Base-by-base conservation (phyloP, 2,329 filamentous ascomycete genomes). In the Beauveria medogensis region DNA sequence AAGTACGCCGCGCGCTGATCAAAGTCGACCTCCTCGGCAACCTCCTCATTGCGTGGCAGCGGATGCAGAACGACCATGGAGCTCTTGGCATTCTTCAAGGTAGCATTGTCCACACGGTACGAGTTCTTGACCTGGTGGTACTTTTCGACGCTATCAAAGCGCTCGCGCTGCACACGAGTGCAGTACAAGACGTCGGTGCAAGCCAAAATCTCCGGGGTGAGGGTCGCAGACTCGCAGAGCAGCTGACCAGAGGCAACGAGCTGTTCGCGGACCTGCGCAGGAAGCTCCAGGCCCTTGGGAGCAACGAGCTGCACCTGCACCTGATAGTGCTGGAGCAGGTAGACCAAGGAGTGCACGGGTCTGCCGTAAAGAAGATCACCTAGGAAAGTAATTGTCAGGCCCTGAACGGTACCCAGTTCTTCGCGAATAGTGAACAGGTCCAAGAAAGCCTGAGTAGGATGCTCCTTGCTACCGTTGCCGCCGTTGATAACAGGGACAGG, bases 401-500 rank as follows among this genome's bases (percentile, higher is more conserved):
- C 93, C 71, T 93, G 92, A 61, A 97, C 93, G 0, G 92, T 97
- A 65, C 94, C 94, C 9, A 97, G 82, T 75, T 99, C 94, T 76
- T 99, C 94, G 67, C 94, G 91, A 71, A 99, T 99, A 59, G 94
- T 97, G 80, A 97, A 99, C 62, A 99, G 87, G 70, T 99, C 94
- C 24, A 99, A 81, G 82, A 99, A 94, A 0, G 94, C 94, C 77
- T 99, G 94, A 0, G 94, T 99, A 0, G 94, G 94, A 77, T 99
- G 94, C 78, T 99, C 94, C 69, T 91, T 87, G 76, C 89, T 92
- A 65, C 94, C 94, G 73, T 99, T 99, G 55, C 94, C 94, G 65
- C 92, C 94, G 72, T 99, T 99, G 81, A 99, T 93, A 70, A 99
- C 87, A 1, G 94, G 94, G 0, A 97, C 91, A 18, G 88, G 86